phyloP scores from a whole-genome alignment of 495 filamentous ascomycete species.

The Trichoderma orchidacearum region DNA sequence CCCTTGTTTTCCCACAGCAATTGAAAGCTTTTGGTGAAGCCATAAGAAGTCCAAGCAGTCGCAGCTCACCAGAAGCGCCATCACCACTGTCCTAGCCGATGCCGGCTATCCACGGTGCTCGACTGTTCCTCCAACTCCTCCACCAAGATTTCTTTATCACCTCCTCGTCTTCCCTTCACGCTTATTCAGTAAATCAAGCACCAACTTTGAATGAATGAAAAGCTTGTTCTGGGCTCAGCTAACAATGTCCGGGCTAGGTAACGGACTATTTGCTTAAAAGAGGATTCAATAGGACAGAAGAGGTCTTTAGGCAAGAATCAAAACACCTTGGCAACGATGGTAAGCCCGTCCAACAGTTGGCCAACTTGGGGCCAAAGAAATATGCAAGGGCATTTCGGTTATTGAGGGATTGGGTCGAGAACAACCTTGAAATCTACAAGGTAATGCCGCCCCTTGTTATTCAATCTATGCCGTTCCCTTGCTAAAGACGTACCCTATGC shows the following conservation, averaged over 20 bases:
- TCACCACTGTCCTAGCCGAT: too few species aligned
- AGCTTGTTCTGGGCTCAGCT: too few species aligned
- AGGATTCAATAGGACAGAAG: conserved; percentile 84
- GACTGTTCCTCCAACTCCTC: too few species aligned
- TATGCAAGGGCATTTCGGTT: conserved; percentile 62
- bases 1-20: background rate
- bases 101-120: too few species aligned
- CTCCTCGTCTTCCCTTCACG: too few species aligned
- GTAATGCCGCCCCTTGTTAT: conserved; percentile 21
- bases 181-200: too few species aligned
- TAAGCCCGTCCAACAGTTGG: conserved; percentile 46
- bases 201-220: too few species aligned
- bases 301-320: conserved; percentile 83
- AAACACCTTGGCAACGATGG: conserved; percentile 60
- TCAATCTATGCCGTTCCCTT: background rate
- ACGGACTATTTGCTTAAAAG: conserved; percentile 96
- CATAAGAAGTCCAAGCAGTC: background rate
- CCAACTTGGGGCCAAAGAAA: conserved; percentile 60
- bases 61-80: background rate
- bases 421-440: conserved; percentile 87
- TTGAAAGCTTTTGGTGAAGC: background rate
- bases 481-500: conserved; percentile 13
- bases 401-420: conserved; percentile 70
- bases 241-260: conserved; percentile 38
- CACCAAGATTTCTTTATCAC: too few species aligned